Conservation (phyloP, 352 stramenopile species). For the Pythium folliculosum region DNA sequence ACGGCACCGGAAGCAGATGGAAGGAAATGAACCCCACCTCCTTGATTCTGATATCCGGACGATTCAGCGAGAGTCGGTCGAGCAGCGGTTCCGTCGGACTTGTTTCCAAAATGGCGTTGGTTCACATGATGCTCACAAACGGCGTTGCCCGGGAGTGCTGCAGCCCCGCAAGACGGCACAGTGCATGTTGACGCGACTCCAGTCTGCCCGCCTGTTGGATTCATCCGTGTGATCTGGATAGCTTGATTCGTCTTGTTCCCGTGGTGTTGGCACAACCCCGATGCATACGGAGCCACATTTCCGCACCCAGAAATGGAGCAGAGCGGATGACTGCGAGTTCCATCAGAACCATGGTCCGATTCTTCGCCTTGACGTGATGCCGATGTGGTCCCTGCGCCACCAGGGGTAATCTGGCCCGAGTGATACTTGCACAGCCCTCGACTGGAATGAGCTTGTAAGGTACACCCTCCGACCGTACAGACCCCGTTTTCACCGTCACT, state of each 20-base stretch:
- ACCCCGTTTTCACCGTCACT: constrained; percentile 18
- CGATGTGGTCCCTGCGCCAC: not conserved
- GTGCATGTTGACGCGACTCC: constrained; percentile 8
- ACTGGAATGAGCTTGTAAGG: constrained; percentile 11
- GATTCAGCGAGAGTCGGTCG: constrained; percentile 15
- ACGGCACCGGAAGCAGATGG: not conserved
- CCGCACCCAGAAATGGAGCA: constrained; percentile 38
- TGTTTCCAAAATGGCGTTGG: constrained; percentile 17
- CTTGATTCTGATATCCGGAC: constrained; percentile 2
- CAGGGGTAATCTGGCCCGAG: constrained; percentile 20
- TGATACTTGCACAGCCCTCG: constrained; percentile 41
- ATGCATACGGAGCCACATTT: constrained; percentile 45
- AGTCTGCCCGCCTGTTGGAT: not conserved
- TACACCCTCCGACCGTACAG: constrained; percentile 34
- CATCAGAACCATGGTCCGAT: constrained; percentile 2
- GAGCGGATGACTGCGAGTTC: constrained; percentile 19
- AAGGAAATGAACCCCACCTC: constrained; percentile 9
- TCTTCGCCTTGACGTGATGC: not conserved
- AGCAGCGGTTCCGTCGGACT: not conserved
- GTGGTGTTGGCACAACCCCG: constrained; percentile 55
- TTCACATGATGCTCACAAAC: constrained; percentile 23
- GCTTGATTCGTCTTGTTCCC: constrained; percentile 41
- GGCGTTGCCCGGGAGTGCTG: constrained; percentile 3
- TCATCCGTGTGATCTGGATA: constrained; percentile 31
- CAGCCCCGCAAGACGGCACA: constrained; percentile 7